A percentile compares a stretch with the other conserved stretches of the same genome.
phyloP scores from a whole-genome alignment of 768 basidiomycete species.

The Leucosporidium scottii region DNA sequence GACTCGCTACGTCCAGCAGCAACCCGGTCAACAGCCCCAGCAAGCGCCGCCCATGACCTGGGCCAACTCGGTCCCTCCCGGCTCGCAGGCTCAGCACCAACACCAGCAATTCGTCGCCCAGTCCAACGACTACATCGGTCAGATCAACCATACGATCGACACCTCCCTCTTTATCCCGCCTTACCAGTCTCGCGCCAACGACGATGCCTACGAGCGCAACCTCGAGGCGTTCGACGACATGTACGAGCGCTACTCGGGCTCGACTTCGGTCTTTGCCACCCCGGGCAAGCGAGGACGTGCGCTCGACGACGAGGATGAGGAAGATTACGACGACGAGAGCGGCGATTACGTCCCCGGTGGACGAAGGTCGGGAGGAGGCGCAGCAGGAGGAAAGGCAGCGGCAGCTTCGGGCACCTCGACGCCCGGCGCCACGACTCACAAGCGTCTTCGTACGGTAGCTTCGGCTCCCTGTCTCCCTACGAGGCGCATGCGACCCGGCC shows the following conservation, averaged over 20 bases:
- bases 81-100: slow-evolving; percentile 6
- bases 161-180: slow-evolving; percentile 4
- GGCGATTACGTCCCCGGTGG: slow-evolving; percentile 1
- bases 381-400: too few species aligned
- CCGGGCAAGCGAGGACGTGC: slow-evolving; percentile 3
- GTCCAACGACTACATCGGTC: neutral
- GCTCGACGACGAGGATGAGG: slow-evolving; percentile 5
- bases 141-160: neutral
- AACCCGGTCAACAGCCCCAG: neutral
- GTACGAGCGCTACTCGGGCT: slow-evolving; percentile 6
- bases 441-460: slow-evolving; percentile 29
- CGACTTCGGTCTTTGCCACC: neutral
- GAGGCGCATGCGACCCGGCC: slow-evolving; percentile 41
- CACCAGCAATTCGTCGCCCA: neutral
- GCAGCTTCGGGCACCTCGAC: slow-evolving; percentile 10
- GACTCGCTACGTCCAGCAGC: slow-evolving; percentile 18
- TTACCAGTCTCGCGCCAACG: neutral
- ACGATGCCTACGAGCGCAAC: slow-evolving; percentile 26
- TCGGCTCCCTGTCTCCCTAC: slow-evolving; percentile 27
- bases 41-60: slow-evolving; percentile 1
- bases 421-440: slow-evolving; percentile 29
- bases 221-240: slow-evolving; percentile 25
- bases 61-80: slow-evolving; percentile 2
- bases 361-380: neutral
- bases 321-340: slow-evolving; percentile 2